Evolutionary conservation across 352 stramenopile genomes (phyloP), one percentile per base, ranked within the genome.

Genomic region (Hyaloperonospora arabidopsidis): DNA sequence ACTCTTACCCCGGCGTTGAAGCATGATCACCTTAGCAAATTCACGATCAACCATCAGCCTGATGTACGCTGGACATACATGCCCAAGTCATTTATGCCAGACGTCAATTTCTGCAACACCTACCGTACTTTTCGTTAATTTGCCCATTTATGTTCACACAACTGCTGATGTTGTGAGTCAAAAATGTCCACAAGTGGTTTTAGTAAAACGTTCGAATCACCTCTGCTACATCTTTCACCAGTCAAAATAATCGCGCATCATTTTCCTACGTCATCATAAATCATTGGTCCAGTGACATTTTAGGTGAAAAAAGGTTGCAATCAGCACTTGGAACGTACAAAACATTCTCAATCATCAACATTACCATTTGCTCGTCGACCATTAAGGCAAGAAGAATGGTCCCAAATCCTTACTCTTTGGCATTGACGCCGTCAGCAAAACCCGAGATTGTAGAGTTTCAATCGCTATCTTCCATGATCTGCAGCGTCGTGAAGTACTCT

Each of bases 271-370:
- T 43, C 56, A 58, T 63, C 49, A 47, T 44, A 40, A 57, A 62
- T 0, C 49, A 47, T 32, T 62, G 56, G 8, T 52, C 28, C 14
- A 52, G 25, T 39, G 57, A 38, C 39, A 44, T 32, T 21, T 29
- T 38, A 23, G 51, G 57, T 13, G 57, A 65, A 21, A 65, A 52
- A 2, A 65, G 18, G 18, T 65, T 65, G 21, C 45, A 59, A 2
- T 45, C 57, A 18, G 57, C 51, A 12, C 18, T 36, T 13, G 36
- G 44, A 11, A 63, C 49, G 15, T 52, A 52, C 3, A 65, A 17
- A 1, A 65, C 34, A 23, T 49, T 50, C n/a, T 65, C 46, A 1
- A 56, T 0, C 4, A 53, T 40, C 11, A 59, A 29, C 6, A 52
- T 25, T 5, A 65, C 29, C 51, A 59, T 59, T 44, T 65, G 7